These are phyloP conservation scores for Solanum sitiens DNA, from an alignment of 257 asterid species.

Conservation along the genomic window DNA sequence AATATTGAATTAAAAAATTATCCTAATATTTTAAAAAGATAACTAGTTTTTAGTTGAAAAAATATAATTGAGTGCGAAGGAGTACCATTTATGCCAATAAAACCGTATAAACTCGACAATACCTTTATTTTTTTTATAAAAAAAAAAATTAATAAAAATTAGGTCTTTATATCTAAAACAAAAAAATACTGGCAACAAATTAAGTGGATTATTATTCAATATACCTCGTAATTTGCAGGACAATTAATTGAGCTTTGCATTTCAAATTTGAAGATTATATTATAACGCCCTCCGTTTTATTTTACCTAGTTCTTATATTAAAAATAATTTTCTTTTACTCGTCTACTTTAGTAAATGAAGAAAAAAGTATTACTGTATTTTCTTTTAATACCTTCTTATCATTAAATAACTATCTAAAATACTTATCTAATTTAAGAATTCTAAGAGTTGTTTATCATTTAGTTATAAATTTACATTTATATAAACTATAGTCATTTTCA, in stretches of 20 bases:
- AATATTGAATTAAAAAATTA: neutral
- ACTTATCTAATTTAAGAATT: neutral
- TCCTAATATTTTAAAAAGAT: neutral
- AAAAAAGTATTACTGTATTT: too few species aligned
- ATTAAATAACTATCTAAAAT: too few species aligned
- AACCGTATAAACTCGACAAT: neutral
- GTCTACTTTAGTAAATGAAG: too few species aligned
- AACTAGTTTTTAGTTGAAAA: neutral
- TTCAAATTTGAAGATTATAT: neutral
- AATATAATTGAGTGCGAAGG: neutral
- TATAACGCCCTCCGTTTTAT: neutral
- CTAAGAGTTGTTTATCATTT: neutral
- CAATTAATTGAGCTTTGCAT: neutral
- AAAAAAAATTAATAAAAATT: neutral
- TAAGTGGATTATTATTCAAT: neutral
- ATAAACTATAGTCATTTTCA: neutral
- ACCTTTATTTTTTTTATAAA: neutral
- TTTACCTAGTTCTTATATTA: neutral
- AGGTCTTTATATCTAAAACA: neutral
- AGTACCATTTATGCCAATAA: neutral
- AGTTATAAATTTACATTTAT: too few species aligned
- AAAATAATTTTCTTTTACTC: too few species aligned
- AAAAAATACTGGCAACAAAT: neutral
- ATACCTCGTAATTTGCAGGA: neutral
- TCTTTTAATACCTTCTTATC: too few species aligned